phyloP scores from a whole-genome alignment of 192 early-diverging fungal genomes.

The Paraglomus brasilianum region DNA sequence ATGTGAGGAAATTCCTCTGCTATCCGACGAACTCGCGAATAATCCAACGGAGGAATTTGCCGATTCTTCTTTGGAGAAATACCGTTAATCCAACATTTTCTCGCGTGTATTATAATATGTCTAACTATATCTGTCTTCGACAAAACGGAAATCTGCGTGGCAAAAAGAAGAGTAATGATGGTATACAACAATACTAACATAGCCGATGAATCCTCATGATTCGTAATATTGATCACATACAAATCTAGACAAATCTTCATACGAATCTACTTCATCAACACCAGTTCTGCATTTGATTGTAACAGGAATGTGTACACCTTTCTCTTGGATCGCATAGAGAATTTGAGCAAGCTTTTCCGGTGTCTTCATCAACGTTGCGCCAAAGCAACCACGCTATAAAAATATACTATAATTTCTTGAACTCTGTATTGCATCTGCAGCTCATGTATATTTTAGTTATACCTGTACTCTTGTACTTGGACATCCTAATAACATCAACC shows the following conservation, averaged over 20 bases:
- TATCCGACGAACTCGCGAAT: constrained; percentile 53
- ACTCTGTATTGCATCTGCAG: neutral
- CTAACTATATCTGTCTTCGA: constrained; percentile 36
- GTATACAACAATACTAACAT: neutral
- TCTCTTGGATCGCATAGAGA: constrained; percentile 50
- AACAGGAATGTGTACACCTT: constrained; percentile 48
- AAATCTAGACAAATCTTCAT: constrained; percentile 56
- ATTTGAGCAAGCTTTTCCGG: constrained; percentile 57
- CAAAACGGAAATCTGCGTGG: constrained; percentile 33
- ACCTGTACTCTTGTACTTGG: constrained; percentile 69
- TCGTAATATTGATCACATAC: constrained; percentile 31
- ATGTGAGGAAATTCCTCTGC: constrained; percentile 54
- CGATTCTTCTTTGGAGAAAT: constrained; percentile 70
- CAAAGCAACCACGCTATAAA: constrained; percentile 52
- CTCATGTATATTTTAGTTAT: constrained; percentile 21
- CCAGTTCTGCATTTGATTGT: constrained; percentile 79
- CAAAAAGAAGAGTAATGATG: neutral
- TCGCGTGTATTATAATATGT: constrained; percentile 67
- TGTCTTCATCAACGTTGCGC: constrained; percentile 70
- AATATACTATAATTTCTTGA: neutral
- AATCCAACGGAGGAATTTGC: constrained; percentile 60
- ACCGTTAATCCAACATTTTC: constrained; percentile 66
- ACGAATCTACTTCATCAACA: constrained; percentile 65
- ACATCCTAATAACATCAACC: constrained; percentile 50
- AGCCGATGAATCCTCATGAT: neutral